Percentiles rank a stretch among this genome's conserved stretches.
Conservation (phyloP, 768 basidiomycete species). For the Baorangia bicolor region DNA sequence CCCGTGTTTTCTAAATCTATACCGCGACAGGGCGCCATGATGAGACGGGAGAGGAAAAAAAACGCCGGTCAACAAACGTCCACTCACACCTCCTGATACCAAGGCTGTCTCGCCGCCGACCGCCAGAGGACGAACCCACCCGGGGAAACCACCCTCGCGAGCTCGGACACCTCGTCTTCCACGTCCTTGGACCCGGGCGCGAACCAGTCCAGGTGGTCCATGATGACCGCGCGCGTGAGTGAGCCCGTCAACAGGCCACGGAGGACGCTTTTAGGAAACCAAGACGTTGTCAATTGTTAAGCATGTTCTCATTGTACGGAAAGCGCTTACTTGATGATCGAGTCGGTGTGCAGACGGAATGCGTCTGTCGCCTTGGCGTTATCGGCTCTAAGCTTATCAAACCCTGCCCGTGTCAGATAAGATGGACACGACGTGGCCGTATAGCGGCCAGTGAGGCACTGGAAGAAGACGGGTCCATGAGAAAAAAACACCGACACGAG, state of each 20-base stretch:
- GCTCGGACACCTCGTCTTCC: slow-evolving; percentile 53
- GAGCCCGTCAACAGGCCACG: slow-evolving; percentile 43
- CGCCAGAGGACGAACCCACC: slow-evolving; percentile 69
- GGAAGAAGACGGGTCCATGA: slow-evolving; percentile 6
- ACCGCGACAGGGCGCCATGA: not conserved
- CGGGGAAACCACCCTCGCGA: slow-evolving; percentile 52
- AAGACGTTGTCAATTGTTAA: too few relatives aligned
- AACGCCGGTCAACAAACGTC: not conserved
- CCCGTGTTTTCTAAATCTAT: slow-evolving; percentile 50
- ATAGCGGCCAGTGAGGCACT: slow-evolving; percentile 51
- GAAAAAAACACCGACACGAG: not conserved
- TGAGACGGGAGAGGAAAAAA: not conserved
- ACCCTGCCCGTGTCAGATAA: slow-evolving; percentile 64
- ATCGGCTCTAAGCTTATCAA: slow-evolving; percentile 51
- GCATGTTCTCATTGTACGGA: not conserved
- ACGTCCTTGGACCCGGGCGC: slow-evolving; percentile 45
- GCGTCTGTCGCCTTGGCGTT: slow-evolving; percentile 45
- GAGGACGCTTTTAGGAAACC: slow-evolving; percentile 43
- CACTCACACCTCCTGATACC: slow-evolving; percentile 57
- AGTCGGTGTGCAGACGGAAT: slow-evolving; percentile 72
- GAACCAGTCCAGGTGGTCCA: slow-evolving; percentile 72
- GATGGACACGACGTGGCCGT: slow-evolving; percentile 57
- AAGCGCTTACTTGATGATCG: slow-evolving; percentile 56
- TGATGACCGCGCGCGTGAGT: slow-evolving; percentile 63
- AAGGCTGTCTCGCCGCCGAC: slow-evolving; percentile 59